Base-by-base conservation (phyloP, 116 monocot genomes). In the Papilionanthe hybrid region DNA sequence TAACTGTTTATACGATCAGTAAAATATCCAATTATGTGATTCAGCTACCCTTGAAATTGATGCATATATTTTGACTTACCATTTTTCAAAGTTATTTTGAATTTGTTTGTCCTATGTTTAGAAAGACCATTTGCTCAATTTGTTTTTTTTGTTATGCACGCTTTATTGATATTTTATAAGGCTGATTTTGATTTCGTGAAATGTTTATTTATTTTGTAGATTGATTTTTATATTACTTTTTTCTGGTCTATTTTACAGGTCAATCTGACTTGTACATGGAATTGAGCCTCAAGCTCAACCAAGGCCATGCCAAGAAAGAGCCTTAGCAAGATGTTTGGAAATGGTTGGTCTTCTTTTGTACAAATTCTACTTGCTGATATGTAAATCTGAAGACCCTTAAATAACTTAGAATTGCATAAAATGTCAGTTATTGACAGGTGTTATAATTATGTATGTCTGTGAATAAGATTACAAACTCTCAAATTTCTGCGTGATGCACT, bases 251-350 rank as follows among this genome's bases (percentile, higher is more conserved):
- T 45, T 77, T 67, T 85, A 76, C 66, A 96, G 96, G 96, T 97
- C 75, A 98, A 98, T 75, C 98, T 77, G 98, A 98, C 77, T 85
- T 98, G 75, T 89, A 90, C 48, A 93, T 98, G 88, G 98, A 98
- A 87, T 82, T 98, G 84, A 93, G 78, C 98, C 98, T 77, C 93
- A 98, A 75, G 94, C 98, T 43, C 94, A 89, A 81, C 94, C 98
- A 68, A 98, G 98, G 82, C 98, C 98, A 79, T 98, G 94, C 73
- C 98, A 98, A 85, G 98, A 75, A 98, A 98, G 83, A 98, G 98
- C 89, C 98, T 98, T 23, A 98, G 98, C 83, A 98, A 98, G 81
- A 98, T 98, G 98, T 98, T 98, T 90, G 98, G 98, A 72, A 98
- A 98, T 87, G 98, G 96, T 94, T 78, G 78, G 80, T 50, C 41